These are phyloP conservation scores for Nannochloropsis gaditana DNA, from an alignment of 108 stramenopile species.

Conservation along the genomic window DNA sequence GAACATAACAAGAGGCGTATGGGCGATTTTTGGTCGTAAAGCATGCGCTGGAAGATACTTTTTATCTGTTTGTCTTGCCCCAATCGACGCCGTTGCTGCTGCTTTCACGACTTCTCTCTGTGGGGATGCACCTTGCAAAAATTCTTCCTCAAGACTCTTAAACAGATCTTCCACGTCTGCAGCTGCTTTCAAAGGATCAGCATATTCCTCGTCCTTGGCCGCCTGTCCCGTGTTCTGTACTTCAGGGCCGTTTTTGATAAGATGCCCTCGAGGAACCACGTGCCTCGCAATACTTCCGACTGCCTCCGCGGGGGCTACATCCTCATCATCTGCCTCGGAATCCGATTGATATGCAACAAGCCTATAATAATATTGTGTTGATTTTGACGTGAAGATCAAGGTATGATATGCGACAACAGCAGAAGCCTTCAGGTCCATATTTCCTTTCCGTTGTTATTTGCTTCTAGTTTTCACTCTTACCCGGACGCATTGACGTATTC, in stretches of 20 bases:
- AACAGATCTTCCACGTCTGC: not conserved
- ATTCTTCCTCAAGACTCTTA: slow-evolving; percentile 14
- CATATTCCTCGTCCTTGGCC: not conserved
- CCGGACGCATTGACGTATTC: not conserved
- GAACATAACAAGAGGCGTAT: not conserved
- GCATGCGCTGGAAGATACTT: no score
- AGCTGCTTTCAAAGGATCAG: not conserved
- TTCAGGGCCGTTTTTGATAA: no score
- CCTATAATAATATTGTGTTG: not conserved
- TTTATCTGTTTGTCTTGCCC: no score
- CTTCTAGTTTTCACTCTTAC: not conserved
- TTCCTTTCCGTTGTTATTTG: not conserved
- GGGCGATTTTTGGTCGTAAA: not conserved
- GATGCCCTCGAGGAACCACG: no score
- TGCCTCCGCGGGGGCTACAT: not conserved
- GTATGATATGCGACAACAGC: no score
- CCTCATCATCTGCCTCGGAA: not conserved
- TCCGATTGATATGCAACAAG: not conserved
- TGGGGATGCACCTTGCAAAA: not conserved
- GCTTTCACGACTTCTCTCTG: not conserved
- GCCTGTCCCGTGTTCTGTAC: not conserved
- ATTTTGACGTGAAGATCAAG: not conserved
- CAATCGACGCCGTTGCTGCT: not conserved
- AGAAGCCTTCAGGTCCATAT: no score
- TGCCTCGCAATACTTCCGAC: no score